A percentile compares a stretch with the other conserved stretches of the same genome.
Conservation (phyloP, 805 yeast genomes). For the Henningerozyma blattae region DNA sequence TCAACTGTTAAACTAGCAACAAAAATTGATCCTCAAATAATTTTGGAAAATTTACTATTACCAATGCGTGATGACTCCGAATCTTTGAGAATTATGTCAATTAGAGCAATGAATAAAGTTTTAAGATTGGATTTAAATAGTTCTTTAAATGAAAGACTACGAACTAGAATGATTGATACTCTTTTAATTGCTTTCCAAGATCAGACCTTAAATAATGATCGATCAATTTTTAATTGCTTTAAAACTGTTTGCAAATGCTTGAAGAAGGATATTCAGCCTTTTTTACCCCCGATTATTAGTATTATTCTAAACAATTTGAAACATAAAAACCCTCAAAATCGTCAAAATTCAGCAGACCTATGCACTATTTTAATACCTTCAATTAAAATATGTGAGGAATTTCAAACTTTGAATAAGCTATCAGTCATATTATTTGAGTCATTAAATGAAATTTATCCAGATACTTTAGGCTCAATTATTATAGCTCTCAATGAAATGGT, state of each 20-base stretch:
- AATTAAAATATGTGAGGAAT: slow-evolving; percentile 52
- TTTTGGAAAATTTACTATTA: slow-evolving; percentile 44
- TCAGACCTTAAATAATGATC: slow-evolving; percentile 49
- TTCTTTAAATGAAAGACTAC: slow-evolving; percentile 52
- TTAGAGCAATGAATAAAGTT: slow-evolving; percentile 53
- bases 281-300: slow-evolving; percentile 58
- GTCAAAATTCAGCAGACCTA: slow-evolving; percentile 79
- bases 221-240: slow-evolving; percentile 46
- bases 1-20: slow-evolving; percentile 58
- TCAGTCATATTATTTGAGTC: slow-evolving; percentile 77
- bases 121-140: slow-evolving; percentile 38
- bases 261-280: slow-evolving; percentile 56
- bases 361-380: slow-evolving; percentile 55
- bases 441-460: slow-evolving; percentile 90
- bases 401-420: slow-evolving; percentile 49
- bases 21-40: slow-evolving; percentile 51
- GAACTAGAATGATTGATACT: slow-evolving; percentile 66
- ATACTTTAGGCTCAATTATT: slow-evolving; percentile 77
- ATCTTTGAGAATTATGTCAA: slow-evolving; percentile 64
- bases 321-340: slow-evolving; percentile 54
- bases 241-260: slow-evolving; percentile 51
- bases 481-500: slow-evolving; percentile 59
- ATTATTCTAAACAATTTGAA: slow-evolving; percentile 62
- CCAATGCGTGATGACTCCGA: slow-evolving; percentile 76
- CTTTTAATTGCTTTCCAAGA: slow-evolving; percentile 71